A percentile compares a stretch with the other conserved stretches of the same genome.
phyloP scores from a whole-genome alignment of 1,284 basidiomycete species.

The Coniferiporia weirii region DNA sequence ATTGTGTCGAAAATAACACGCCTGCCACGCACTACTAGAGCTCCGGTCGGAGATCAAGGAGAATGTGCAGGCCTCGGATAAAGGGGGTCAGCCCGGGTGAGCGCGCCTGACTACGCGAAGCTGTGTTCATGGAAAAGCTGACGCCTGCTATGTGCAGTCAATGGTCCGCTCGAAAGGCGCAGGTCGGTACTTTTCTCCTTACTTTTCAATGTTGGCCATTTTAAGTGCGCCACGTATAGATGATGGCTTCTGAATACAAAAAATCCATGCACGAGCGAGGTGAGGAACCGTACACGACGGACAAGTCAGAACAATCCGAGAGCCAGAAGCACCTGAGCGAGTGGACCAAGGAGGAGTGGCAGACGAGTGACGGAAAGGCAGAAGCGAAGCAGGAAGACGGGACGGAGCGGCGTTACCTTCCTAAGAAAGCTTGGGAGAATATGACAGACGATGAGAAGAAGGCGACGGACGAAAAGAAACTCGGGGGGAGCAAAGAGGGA shows the following conservation, averaged over 20 bases:
- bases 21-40: neutral
- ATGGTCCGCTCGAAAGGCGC: constrained; percentile 19
- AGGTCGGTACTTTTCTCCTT: constrained; percentile 2
- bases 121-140: neutral
- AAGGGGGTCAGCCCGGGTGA: constrained; percentile 17
- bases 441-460: constrained; percentile 18
- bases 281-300: constrained; percentile 18
- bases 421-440: constrained; percentile 18
- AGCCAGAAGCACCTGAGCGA: constrained; percentile 15
- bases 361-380: constrained; percentile 15
- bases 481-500: constrained; percentile 13
- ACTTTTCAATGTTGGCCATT: neutral
- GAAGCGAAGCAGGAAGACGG: constrained; percentile 16
- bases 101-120: neutral
- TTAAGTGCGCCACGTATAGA: neutral
- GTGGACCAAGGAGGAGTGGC: constrained; percentile 18
- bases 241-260: constrained; percentile 18
- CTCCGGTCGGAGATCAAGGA: constrained; percentile 17
- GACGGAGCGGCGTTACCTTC: constrained; percentile 14
- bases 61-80: constrained; percentile 9
- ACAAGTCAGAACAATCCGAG: constrained; percentile 15
- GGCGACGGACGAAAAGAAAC: constrained; percentile 12
- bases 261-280: constrained; percentile 16
- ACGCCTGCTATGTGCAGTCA: neutral
- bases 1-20: neutral